A percentile compares a stretch with the other conserved stretches of the same genome.
Evolutionary conservation across 257 asterid species (phyloP).

Genomic region (Echium plantagineum): DNA sequence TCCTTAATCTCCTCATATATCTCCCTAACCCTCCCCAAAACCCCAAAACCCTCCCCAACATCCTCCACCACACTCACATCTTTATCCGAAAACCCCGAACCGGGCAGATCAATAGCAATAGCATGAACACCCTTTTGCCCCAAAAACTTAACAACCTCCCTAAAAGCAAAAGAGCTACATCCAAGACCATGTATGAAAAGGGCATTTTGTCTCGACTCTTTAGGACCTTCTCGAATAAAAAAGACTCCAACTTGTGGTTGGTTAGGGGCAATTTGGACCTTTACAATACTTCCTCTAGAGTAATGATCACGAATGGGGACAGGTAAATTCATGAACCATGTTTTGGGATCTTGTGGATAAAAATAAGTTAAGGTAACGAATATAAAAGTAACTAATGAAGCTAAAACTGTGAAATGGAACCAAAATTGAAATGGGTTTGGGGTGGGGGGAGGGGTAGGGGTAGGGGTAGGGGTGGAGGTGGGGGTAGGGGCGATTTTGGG

Average conservation of each 20-base stretch:
- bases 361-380: constrained; percentile 40
- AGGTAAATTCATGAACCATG: constrained; percentile 78
- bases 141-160: constrained; percentile 30
- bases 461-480: too few relatives aligned
- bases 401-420: constrained; percentile 57
- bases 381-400: constrained; percentile 40
- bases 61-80: constrained; percentile 50
- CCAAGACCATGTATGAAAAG: constrained; percentile 71
- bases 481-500: constrained; percentile 11
- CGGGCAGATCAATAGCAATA: constrained; percentile 79
- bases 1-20: constrained; percentile 55
- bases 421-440: constrained; percentile 66
- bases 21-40: constrained; percentile 32
- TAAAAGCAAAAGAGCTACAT: constrained; percentile 67
- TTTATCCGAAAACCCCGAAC: constrained; percentile 89
- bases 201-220: constrained; percentile 37
- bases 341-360: constrained; percentile 52
- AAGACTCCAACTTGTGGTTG: constrained; percentile 69
- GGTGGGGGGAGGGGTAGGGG: constrained; percentile 13
- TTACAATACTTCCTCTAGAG: constrained; percentile 56
- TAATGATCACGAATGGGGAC: constrained; percentile 54
- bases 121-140: constrained; percentile 45
- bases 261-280: constrained; percentile 58
- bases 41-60: constrained; percentile 27
- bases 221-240: constrained; percentile 54